Conservation (phyloP, 2,329 filamentous ascomycete genomes). For the Aaosphaeria arxii region DNA sequence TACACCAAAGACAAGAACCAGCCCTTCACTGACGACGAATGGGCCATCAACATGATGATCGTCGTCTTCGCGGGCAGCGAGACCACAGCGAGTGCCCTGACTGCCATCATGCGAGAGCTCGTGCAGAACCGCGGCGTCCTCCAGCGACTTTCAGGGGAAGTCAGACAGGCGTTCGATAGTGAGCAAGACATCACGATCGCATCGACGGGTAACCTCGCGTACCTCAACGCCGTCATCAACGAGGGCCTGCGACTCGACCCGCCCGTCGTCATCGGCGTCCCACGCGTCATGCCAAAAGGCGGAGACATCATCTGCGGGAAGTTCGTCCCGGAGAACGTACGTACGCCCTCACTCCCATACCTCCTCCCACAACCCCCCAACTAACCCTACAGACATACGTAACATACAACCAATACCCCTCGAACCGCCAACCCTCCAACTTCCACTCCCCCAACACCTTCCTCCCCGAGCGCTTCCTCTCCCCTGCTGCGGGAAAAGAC, state of each 20-base stretch:
- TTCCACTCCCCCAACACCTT: slow-evolving; percentile 22
- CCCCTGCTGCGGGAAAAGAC: slow-evolving; percentile 1
- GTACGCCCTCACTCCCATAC: slow-evolving; percentile 1
- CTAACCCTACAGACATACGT: slow-evolving; percentile 23
- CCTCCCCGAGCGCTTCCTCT: slow-evolving; percentile 8
- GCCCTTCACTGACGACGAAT: slow-evolving; percentile 24
- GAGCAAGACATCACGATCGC: slow-evolving; percentile 27
- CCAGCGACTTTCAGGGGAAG: slow-evolving; percentile 18
- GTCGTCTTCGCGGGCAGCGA: slow-evolving; percentile 45
- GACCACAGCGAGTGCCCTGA: slow-evolving; percentile 40
- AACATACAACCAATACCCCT: slow-evolving; percentile 24
- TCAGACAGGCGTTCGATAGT: slow-evolving; percentile 17
- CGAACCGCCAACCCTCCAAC: slow-evolving; percentile 23
- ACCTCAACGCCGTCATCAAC: slow-evolving; percentile 35
- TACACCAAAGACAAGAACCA: slow-evolving; percentile 15
- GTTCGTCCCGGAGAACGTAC: slow-evolving; percentile 20
- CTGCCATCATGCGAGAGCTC: slow-evolving; percentile 31
- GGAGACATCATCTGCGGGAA: slow-evolving; percentile 19
- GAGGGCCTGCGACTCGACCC: slow-evolving; percentile 36
- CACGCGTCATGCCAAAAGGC: slow-evolving; percentile 16
- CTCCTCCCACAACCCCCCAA: background rate
- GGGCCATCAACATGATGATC: slow-evolving; percentile 36
- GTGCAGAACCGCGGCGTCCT: slow-evolving; percentile 26
- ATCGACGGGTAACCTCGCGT: slow-evolving; percentile 18
- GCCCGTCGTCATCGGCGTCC: slow-evolving; percentile 14